Conservation (phyloP, 2,329 filamentous ascomycete species). For the Leptographium wingfieldii region DNA sequence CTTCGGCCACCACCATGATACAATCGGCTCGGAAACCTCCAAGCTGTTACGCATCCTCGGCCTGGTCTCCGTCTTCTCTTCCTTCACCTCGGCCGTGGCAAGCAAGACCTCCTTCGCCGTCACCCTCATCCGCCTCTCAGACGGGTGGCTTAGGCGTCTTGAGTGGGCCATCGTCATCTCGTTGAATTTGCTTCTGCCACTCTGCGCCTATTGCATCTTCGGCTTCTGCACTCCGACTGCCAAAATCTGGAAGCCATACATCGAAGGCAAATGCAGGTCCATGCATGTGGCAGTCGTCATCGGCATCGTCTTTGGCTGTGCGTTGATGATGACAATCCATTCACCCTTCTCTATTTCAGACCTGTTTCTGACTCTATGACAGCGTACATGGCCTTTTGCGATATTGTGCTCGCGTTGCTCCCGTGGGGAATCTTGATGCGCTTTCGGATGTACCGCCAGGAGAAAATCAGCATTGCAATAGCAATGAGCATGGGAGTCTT, state of each 20-base stretch:
- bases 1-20: conserved; percentile 1
- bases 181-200: conserved; percentile 18
- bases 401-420: conserved; percentile 17
- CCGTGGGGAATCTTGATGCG: conserved; percentile 19
- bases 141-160: conserved; percentile 13
- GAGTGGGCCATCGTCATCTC: conserved; percentile 22
- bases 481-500: conserved; percentile 22
- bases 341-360: neutral
- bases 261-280: conserved; percentile 17
- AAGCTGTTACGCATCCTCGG: conserved; percentile 10
- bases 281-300: conserved; percentile 12
- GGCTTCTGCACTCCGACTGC: conserved; percentile 15
- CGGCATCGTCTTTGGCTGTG: conserved; percentile 13
- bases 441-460: conserved; percentile 17
- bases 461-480: conserved; percentile 17
- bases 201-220: conserved; percentile 16
- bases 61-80: conserved; percentile 14
- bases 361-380: neutral
- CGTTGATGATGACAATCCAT: neutral
- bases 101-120: conserved; percentile 25
- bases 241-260: conserved; percentile 14
- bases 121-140: conserved; percentile 20
- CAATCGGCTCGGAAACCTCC: neutral
- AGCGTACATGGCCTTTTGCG: conserved; percentile 16
- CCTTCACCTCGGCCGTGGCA: conserved; percentile 17